Evolutionary conservation across 2,329 filamentous ascomycete species (phyloP).

Genomic region (Grosmannia clavigera): DNA sequence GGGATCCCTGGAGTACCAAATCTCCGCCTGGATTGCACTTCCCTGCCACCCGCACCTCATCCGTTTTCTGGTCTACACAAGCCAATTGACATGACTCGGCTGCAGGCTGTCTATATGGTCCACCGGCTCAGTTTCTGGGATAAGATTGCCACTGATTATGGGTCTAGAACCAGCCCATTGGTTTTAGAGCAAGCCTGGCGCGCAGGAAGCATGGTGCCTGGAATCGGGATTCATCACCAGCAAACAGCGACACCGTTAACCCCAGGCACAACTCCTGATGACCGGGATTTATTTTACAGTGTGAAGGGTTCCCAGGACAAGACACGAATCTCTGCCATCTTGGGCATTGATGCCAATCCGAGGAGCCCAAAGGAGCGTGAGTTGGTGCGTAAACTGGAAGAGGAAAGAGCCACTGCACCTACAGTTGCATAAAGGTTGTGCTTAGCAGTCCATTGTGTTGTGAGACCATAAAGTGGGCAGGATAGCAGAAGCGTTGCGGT

Average conservation of each 20-base stretch:
- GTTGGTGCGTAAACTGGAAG: conserved; percentile 42
- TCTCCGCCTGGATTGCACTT: conserved; percentile 48
- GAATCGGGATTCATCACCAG: conserved; percentile 11
- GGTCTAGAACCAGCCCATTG: conserved; percentile 45
- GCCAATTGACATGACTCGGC: conserved; percentile 50
- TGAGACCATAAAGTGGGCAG: not conserved
- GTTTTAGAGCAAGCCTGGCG: conserved; percentile 62
- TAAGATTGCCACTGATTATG: conserved; percentile 60
- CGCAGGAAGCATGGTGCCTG: conserved; percentile 22
- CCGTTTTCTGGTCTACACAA: conserved; percentile 21
- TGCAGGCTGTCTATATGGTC: conserved; percentile 56
- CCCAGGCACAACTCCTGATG: conserved; percentile 38
- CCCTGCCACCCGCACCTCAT: conserved; percentile 25
- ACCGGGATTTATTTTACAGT: conserved; percentile 27
- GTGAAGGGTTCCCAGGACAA: conserved; percentile 29
- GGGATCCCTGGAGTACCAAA: conserved; percentile 15
- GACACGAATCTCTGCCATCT: conserved; percentile 50
- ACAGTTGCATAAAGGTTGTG: conserved; percentile 1
- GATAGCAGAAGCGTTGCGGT: not conserved
- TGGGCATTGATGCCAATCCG: conserved; percentile 47
- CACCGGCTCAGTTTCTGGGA: conserved; percentile 65
- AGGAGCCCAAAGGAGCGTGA: conserved; percentile 45
- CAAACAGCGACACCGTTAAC: conserved; percentile 36
- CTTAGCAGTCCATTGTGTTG: not conserved
- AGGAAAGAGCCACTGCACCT: conserved; percentile 21